phyloP scores from a whole-genome alignment of 352 stramenopile genomes.

The Heterotrichella gracilis region DNA sequence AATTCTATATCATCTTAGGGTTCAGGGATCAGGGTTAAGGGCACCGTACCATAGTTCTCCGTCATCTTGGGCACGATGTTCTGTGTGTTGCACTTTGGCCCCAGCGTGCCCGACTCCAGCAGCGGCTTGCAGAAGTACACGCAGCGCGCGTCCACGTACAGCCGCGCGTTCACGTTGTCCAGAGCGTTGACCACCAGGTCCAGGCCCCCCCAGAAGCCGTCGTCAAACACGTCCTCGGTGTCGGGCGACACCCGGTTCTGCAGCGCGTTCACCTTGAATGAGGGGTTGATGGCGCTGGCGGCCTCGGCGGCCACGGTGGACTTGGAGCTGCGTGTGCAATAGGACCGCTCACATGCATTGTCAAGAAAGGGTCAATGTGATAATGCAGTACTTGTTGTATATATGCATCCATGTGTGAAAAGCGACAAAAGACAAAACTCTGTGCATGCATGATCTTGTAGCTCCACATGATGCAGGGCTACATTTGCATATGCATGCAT shows the following conservation, averaged over 20 bases:
- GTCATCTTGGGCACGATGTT: conserved; percentile 46
- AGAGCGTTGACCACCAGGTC: conserved; percentile 78
- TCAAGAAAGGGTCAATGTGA: too few species aligned
- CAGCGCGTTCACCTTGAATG: conserved; percentile 34
- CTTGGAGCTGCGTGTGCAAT: too few species aligned
- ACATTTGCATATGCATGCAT: too few species aligned
- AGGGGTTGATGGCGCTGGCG: conserved; percentile 66
- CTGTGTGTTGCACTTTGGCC: conserved; percentile 89
- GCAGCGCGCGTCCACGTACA: conserved; percentile 84
- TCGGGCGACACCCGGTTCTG: conserved; percentile 48
- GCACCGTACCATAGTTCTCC: conserved; percentile 91
- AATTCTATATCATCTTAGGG: too few species aligned
- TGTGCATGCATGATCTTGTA: too few species aligned
- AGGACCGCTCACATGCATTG: too few species aligned
- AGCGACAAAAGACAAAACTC: too few species aligned
- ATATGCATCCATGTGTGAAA: too few species aligned
- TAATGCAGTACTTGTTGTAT: too few species aligned
- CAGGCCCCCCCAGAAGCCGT: conserved; percentile 76
- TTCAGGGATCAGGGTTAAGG: too few species aligned
- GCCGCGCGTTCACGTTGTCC: conserved; percentile 84
- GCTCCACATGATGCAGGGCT: too few species aligned
- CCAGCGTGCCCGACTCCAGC: conserved; percentile 89
- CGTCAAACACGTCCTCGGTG: conserved; percentile 82
- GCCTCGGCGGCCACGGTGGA: conserved; percentile 54
- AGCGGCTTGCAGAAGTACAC: conserved; percentile 79